Evolutionary conservation across 495 filamentous ascomycete genomes (phyloP), one percentile per base, ranked within the genome.

Genomic region (Lasiosphaeris hirsuta): DNA sequence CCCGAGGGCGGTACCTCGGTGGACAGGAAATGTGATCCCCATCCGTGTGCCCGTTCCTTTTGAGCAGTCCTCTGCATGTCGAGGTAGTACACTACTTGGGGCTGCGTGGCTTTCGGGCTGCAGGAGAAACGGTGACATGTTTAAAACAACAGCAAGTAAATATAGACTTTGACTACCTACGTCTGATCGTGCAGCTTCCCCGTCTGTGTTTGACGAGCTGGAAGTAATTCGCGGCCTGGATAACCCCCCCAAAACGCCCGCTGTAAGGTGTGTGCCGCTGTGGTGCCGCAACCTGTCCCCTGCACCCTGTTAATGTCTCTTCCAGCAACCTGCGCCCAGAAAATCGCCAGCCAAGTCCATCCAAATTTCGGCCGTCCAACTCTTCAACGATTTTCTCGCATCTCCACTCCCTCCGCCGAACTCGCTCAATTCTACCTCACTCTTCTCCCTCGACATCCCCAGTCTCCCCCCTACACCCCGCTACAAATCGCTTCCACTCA

Each of bases 271-370:
- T 14, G 44, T 14, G n/a, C n/a, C 51, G 50, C 42, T 47, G 15
- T 57, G 41, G 56, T 55, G 60, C 61, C 59, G 62, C 62, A 65
- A 59, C 57, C 62, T 61, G 48, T 65, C 55, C 65, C 62, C 57
- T 64, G 64, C 58, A 50, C 13, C 45, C 39, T 42, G n/a, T 37
- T 50, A 33, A 44, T 17, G 13, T 40, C 34, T 17, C 52, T 46
- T 42, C 19, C 39, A 44, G 49, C 39, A 59, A 59, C 23, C 60
- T 13, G 30, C 39, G 49, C 54, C 53, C 23, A 55, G 60, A 64
- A 66, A 61, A 53, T 48, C 57, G 53, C 49, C 49, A 51, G 57
- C 47, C 51, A 56, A 39, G 51, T 47, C 23, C 39, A 53, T 30
- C 40, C 43, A 70, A 65, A 63, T 66, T 68, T 66, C 59, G 45